Base-by-base conservation (phyloP, 2,329 filamentous ascomycete species). In the Exserohilum turcica region DNA sequence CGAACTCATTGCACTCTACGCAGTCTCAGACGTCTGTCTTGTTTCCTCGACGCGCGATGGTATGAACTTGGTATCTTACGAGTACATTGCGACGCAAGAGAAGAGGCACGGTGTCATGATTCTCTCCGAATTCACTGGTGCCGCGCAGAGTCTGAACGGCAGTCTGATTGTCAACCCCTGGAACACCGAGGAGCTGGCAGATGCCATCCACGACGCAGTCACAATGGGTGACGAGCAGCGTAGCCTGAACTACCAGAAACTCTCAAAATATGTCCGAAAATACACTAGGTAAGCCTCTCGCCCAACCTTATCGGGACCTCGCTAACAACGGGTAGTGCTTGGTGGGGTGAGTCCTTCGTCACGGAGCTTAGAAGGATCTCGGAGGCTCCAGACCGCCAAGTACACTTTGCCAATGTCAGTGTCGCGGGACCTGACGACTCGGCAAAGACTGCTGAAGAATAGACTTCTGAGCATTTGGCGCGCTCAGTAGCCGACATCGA, bases 61-160 rank as follows among this genome's bases (percentile, higher is more conserved):
- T 69, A 99, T 99, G 94, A 99, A 99, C 75, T 82, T 99, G 27
- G 94, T 97, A 28, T 95, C 92, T 0, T 97, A 97, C 77, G 93
- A 99, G 76, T 99, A 97, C 79, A 97, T 99, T 62, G 93, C 93
- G 19, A 91, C 90, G 3, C 93, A 99, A 72, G 85, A 90, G 65
- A 87, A 95, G 70, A 88, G 91, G 45, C 91, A 97, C 71, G 94
- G 94, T 54, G 89, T 91, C 57, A 88, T 99, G 85, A 92, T 99
- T 50, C 84, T 99, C 28, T 97, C 92, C 42, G 94, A 99, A 74
- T 97, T 99, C 71, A 92, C 94, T 0, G 94, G 94, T 37, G 94
- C 94, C 6, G 93, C 94, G 0, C 94, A 97, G 76, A 94, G 90
- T 58, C 82, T 99, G 52, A 97, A 96, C 64, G 93, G 93, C 56